Conservation (phyloP, 768 basidiomycete genomes). For the Hemileccinum impolitum region DNA sequence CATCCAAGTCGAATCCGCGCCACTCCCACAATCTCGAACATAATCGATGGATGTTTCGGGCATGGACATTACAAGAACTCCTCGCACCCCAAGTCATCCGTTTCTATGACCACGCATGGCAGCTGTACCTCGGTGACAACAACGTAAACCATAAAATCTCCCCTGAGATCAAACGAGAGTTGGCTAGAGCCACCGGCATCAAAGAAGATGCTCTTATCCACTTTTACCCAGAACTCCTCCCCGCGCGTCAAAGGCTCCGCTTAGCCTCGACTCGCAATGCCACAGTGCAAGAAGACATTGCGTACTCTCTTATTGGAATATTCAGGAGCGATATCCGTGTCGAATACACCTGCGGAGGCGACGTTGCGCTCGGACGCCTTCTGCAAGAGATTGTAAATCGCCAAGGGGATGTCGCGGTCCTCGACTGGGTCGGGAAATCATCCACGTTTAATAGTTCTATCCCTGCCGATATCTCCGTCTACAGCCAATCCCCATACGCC, state of each 20-base stretch:
- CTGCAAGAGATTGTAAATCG: slow-evolving; percentile 14
- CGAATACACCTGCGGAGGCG: slow-evolving; percentile 1
- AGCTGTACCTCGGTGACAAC: not conserved
- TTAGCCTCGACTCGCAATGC: slow-evolving; percentile 14
- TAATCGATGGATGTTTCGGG: slow-evolving; percentile 16
- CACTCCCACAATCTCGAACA: not conserved
- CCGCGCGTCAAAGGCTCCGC: slow-evolving; percentile 8
- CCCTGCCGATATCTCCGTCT: slow-evolving; percentile 14
- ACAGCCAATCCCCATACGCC: not conserved
- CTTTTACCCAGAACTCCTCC: slow-evolving; percentile 1
- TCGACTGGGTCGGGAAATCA: slow-evolving; percentile 18
- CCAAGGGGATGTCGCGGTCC: slow-evolving; percentile 10
- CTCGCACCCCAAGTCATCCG: slow-evolving; percentile 11
- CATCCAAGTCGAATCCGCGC: not conserved
- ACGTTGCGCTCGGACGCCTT: slow-evolving; percentile 9
- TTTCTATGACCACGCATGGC: slow-evolving; percentile 8
- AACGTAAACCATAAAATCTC: slow-evolving; percentile 7
- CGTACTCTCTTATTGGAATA: slow-evolving; percentile 16
- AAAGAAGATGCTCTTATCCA: not conserved
- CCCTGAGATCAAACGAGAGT: not conserved
- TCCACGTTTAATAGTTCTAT: slow-evolving; percentile 16
- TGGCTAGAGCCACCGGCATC: not conserved
- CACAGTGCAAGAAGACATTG: slow-evolving; percentile 5
- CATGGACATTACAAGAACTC: slow-evolving; percentile 15
- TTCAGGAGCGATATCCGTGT: slow-evolving; percentile 12